Conservation (phyloP, 495 filamentous ascomycete genomes). For the Usnea hakonensis region DNA sequence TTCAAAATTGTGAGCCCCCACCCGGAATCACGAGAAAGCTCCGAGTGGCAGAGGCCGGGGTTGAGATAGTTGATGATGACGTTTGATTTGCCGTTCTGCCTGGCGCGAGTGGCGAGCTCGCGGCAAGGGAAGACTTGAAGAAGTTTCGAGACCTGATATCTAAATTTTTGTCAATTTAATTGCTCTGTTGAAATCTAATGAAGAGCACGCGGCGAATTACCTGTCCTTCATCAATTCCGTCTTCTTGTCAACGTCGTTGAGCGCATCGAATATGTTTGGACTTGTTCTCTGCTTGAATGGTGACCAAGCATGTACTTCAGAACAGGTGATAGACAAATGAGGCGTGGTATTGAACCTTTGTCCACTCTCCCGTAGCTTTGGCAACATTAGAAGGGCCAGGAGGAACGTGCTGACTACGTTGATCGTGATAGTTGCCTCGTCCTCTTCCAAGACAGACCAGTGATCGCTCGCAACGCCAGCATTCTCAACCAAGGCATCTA, state of each 20-base stretch:
- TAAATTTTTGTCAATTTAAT: background rate
- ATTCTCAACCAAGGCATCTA: constrained; percentile 34
- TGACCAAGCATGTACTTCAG: constrained; percentile 25
- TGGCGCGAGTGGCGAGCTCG: constrained; percentile 25
- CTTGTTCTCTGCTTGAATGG: constrained; percentile 22
- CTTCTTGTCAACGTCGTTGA: constrained; percentile 26
- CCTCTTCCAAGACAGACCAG: constrained; percentile 28
- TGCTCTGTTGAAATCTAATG: background rate
- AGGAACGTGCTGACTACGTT: constrained; percentile 41
- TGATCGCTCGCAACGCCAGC: constrained; percentile 26
- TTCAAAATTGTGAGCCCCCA: constrained; percentile 13
- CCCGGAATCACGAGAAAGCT: constrained; percentile 33
- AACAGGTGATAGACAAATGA: constrained; percentile 26
- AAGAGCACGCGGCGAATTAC: background rate
- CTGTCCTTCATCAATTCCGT: constrained; percentile 23
- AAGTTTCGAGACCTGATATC: constrained; percentile 30
- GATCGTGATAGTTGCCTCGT: constrained; percentile 35
- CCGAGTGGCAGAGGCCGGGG: constrained; percentile 44
- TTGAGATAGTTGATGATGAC: constrained; percentile 49
- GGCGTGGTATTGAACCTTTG: constrained; percentile 17
- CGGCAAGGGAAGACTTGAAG: constrained; percentile 28
- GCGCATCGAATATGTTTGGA: constrained; percentile 23
- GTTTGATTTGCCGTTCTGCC: constrained; percentile 7
- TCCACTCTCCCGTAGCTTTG: constrained; percentile 25
- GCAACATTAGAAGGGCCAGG: constrained; percentile 27